phyloP scores from a whole-genome alignment of 352 stramenopile genomes.

The Phytophthora parvispora region DNA sequence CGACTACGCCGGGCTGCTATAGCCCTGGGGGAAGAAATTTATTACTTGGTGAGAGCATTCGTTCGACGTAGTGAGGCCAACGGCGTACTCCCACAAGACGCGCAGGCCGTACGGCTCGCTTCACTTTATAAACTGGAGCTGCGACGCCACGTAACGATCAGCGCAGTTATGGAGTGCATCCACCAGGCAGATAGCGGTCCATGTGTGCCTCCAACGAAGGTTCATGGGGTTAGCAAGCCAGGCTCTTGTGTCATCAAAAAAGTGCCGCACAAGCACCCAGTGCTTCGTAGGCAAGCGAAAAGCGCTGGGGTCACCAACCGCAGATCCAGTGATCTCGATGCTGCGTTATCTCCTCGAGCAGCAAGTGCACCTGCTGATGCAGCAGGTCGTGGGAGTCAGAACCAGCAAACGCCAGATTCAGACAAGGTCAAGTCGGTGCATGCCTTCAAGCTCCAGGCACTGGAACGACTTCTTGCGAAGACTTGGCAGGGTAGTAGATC shows the following conservation, averaged over 20 bases:
- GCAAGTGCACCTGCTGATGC: slow-evolving; percentile 16
- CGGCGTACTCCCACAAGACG: slow-evolving; percentile 50
- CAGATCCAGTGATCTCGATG: neutral
- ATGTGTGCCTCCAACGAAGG: neutral
- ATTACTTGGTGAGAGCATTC: slow-evolving; percentile 46
- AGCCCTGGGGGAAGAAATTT: slow-evolving; percentile 56
- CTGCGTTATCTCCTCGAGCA: slow-evolving; percentile 4
- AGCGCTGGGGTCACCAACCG: slow-evolving; percentile 18
- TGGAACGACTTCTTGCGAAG: slow-evolving; percentile 53
- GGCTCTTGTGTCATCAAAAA: slow-evolving; percentile 10
- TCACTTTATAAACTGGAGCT: slow-evolving; percentile 76
- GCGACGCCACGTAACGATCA: slow-evolving; percentile 63
- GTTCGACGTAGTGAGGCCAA: slow-evolving; percentile 54
- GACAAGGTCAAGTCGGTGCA: slow-evolving; percentile 52
- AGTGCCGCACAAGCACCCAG: neutral
- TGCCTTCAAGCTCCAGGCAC: slow-evolving; percentile 67
- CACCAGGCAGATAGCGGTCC: slow-evolving; percentile 4
- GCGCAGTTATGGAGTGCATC: slow-evolving; percentile 51
- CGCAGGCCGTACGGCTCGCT: slow-evolving; percentile 58
- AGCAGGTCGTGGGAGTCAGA: slow-evolving; percentile 3
- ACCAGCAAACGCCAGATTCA: slow-evolving; percentile 18
- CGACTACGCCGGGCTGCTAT: slow-evolving; percentile 45
- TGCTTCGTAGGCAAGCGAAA: slow-evolving; percentile 10
- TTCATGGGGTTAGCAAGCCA: neutral
- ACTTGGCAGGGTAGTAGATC: slow-evolving; percentile 29